A percentile compares a stretch with the other conserved stretches of the same genome.
Evolutionary conservation across 140 eudicot genomes (phyloP).

Genomic region (Erigeron philadelphicus): DNA sequence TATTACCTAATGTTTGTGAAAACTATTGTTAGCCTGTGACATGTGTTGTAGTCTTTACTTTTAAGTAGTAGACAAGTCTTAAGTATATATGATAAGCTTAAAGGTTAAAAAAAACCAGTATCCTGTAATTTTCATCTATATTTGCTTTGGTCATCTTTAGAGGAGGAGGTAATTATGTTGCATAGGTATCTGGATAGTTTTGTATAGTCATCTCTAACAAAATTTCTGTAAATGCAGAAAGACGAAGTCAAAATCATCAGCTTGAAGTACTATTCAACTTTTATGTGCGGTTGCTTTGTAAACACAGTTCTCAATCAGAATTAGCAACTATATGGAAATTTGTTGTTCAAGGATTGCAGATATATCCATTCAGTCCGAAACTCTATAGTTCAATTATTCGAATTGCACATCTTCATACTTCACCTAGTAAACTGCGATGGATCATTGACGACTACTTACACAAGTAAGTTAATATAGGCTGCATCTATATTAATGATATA

Average conservation of each 20-base stretch:
- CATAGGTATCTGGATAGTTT: neutral
- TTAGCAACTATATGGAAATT: slow-evolving; percentile 52
- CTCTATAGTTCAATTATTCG: slow-evolving; percentile 49
- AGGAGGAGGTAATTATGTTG: neutral
- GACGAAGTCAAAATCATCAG: slow-evolving; percentile 61
- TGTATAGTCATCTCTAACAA: slow-evolving; percentile 12
- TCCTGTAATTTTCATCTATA: neutral
- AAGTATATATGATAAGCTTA: neutral
- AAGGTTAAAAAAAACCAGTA: neutral
- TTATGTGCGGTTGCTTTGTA: slow-evolving; percentile 55
- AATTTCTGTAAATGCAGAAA: slow-evolving; percentile 47
- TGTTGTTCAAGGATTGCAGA: slow-evolving; percentile 60
- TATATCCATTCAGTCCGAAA: slow-evolving; percentile 62
- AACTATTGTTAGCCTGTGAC: neutral
- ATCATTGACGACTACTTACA: slow-evolving; percentile 59
- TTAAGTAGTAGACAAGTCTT: neutral
- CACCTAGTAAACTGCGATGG: slow-evolving; percentile 76
- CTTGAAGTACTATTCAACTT: slow-evolving; percentile 66
- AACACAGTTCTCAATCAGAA: slow-evolving; percentile 46
- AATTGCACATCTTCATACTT: slow-evolving; percentile 52
- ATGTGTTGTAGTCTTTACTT: neutral
- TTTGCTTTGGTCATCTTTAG: slow-evolving; percentile 6
- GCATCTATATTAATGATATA: neutral
- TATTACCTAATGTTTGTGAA: neutral
- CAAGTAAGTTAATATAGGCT: slow-evolving; percentile 49